Base-by-base conservation (phyloP, 2,329 filamentous ascomycete species). In the Ophiostoma triangulosporum region DNA sequence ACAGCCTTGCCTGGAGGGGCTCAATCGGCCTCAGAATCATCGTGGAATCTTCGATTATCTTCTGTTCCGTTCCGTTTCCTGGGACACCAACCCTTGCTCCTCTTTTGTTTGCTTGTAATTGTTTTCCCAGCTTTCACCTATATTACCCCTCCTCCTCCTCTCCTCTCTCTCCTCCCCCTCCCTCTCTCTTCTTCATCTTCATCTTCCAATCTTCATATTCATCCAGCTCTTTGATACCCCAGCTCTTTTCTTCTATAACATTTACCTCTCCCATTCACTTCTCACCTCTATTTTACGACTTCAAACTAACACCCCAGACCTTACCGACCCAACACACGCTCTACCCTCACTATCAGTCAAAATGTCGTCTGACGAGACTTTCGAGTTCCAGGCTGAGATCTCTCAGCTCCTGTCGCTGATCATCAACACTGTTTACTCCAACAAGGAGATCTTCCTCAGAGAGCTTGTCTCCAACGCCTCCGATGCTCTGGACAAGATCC, bases 371-470 rank as follows among this genome's bases (percentile, higher is more conserved):
- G 90, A 61, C 54, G 66, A 97, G 80, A 96, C 90, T 64, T 98
- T 98, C 78, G 91, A 97, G 86, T 98, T 97, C 80, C 93, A 98
- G 86, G 93, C 93, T 86, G 93, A 98, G 87, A 98, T 98, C 71
- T 97, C 91, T 86, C 93, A 98, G 88, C 88, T 98, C 63, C 86
- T 98, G 70, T 89, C 85, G 64, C 87, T 98, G 71, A 98, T 98
- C 76, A 98, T 98, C 83, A 98, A 98, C 87, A 97, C 93, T 63
- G 93, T 98, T 78, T 98, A 97, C 82, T 96, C 90, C 65, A 98
- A 98, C 86, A 98, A 98, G 82, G 93, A 97, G 77, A 97, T 98
- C 71, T 98, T 98, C 84, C 77, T 98, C 66, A 80, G 93, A 85
- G 93, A 98, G 77, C 71, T 98, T 65, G 88, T 98, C 68, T 97